A percentile compares a stretch with the other conserved stretches of the same genome.
These are phyloP conservation scores for Neophaeococcomyces mojaviensis DNA, from an alignment of 2,329 filamentous ascomycete genomes.

Conservation along the genomic window DNA sequence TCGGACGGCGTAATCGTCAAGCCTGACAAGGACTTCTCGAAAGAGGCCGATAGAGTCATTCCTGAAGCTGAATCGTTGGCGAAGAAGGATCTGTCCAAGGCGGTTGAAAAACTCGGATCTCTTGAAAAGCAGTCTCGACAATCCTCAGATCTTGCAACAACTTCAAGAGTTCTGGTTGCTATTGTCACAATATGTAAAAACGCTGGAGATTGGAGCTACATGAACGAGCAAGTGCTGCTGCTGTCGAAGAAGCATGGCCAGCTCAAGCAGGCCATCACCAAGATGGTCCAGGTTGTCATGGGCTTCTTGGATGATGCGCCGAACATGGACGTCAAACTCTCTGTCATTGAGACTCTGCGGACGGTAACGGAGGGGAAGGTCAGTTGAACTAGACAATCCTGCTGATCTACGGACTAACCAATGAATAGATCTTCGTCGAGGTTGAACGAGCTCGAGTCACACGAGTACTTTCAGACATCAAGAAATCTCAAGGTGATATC, in stretches of 20 bases:
- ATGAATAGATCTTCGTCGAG: slow-evolving; percentile 81
- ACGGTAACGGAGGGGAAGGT: slow-evolving; percentile 97
- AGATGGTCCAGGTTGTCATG: slow-evolving; percentile 98
- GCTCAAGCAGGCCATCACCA: slow-evolving; percentile 96
- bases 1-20: slow-evolving; percentile 71
- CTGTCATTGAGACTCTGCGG: slow-evolving; percentile 86
- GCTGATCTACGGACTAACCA: neutral
- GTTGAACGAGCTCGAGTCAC: slow-evolving; percentile 95
- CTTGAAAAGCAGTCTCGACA: slow-evolving; percentile 98
- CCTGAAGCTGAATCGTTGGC: slow-evolving; percentile 85
- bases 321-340: slow-evolving; percentile 77
- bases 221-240: slow-evolving; percentile 93
- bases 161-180: slow-evolving; percentile 75
- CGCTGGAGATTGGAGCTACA: slow-evolving; percentile 81
- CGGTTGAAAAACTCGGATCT: slow-evolving; percentile 83
- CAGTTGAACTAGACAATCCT: slow-evolving; percentile 18
- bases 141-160: slow-evolving; percentile 92
- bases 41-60: slow-evolving; percentile 87
- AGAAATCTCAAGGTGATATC: slow-evolving; percentile 88
- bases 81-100: slow-evolving; percentile 69
- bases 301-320: slow-evolving; percentile 81
- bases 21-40: slow-evolving; percentile 98
- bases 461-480: slow-evolving; percentile 91
- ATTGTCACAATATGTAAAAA: slow-evolving; percentile 95
- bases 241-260: slow-evolving; percentile 99